Conservation (phyloP, 441 rosid genomes). For the Pelargonium citronellum region DNA sequence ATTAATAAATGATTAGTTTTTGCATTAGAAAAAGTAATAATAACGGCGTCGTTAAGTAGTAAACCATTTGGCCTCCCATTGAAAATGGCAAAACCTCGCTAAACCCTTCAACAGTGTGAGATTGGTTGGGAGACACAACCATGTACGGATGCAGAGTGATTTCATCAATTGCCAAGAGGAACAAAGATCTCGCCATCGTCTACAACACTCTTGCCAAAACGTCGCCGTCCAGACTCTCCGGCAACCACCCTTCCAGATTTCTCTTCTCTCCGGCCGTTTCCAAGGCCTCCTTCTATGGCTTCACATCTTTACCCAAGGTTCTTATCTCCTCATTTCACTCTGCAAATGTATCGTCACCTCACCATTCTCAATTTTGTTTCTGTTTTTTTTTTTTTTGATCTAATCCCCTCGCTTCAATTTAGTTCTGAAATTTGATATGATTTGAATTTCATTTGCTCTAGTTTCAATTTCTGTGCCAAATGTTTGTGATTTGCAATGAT, state of each 20-base stretch:
- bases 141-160: not conserved
- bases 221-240: not conserved
- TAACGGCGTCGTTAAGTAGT: no score
- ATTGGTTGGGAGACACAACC: no score
- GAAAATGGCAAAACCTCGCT: no score
- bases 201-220: not conserved
- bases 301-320: constrained; percentile 5
- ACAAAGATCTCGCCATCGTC: not conserved
- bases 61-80: no score
- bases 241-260: not conserved
- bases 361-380: no score
- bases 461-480: not conserved
- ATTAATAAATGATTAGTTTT: no score
- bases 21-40: no score
- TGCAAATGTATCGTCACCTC: no score
- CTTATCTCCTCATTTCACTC: not conserved
- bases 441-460: not conserved
- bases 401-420: not conserved
- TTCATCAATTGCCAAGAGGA: not conserved
- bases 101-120: no score
- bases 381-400: not conserved
- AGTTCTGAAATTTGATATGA: not conserved
- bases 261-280: not conserved
- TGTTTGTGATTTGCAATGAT: not conserved
- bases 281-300: constrained; percentile 3